A percentile compares a stretch with the other conserved stretches of the same genome.
phyloP scores from a whole-genome alignment of 768 basidiomycete species.

The Termitomyces sp. region DNA sequence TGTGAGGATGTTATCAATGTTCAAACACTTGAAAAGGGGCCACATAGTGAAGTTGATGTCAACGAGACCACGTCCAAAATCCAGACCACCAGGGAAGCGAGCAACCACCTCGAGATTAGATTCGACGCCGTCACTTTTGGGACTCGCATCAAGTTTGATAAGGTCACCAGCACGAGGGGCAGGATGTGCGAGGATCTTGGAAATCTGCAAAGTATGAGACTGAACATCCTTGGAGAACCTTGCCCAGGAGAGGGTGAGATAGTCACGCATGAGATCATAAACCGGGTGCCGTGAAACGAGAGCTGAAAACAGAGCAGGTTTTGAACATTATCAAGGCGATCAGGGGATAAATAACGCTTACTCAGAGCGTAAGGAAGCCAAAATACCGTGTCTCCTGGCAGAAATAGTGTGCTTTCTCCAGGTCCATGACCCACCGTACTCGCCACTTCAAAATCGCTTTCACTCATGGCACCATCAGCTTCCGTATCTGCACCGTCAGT shows the following conservation, averaged over 20 bases:
- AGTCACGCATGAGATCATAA: conserved; percentile 93
- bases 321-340: conserved; percentile 8
- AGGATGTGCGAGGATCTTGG: conserved; percentile 82
- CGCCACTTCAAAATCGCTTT: conserved; percentile 81
- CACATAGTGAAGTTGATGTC: conserved; percentile 97
- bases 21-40: conserved; percentile 90
- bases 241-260: conserved; percentile 92
- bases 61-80: conserved; percentile 86
- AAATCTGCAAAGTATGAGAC: conserved; percentile 86
- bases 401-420: conserved; percentile 83
- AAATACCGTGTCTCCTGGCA: conserved; percentile 86
- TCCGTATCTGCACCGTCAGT: conserved; percentile 76
- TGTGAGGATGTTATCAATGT: conserved; percentile 89
- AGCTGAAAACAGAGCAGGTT: conserved; percentile 32
- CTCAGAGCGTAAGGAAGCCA: conserved; percentile 94
- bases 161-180: conserved; percentile 85
- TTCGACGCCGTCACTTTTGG: conserved; percentile 46
- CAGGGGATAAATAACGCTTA: conserved; percentile 30
- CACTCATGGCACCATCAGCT: conserved; percentile 68
- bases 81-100: conserved; percentile 88
- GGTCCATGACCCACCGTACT: conserved; percentile 78
- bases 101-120: conserved; percentile 76
- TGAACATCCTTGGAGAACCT: conserved; percentile 92
- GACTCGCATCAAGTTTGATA: conserved; percentile 80
- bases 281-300: conserved; percentile 90